phyloP scores from a whole-genome alignment of 257 asterid genomes.

The Solanum dulcamara region DNA sequence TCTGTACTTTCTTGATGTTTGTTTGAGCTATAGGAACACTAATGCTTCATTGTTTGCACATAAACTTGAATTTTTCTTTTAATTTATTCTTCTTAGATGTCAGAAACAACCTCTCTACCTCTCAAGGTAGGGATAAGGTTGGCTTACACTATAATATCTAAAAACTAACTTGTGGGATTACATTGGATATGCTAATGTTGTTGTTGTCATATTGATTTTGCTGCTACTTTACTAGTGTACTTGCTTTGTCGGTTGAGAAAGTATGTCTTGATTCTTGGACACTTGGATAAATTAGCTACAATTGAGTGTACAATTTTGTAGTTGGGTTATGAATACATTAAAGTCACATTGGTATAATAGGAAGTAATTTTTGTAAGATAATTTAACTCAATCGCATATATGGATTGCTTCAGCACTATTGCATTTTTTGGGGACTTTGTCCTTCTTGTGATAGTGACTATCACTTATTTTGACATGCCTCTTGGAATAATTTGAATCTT shows the following conservation, averaged over 20 bases:
- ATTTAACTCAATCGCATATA: not conserved
- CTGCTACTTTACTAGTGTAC: not conserved
- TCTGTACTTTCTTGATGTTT: not conserved
- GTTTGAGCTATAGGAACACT: not conserved
- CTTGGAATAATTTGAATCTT: not conserved
- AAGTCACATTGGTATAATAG: not conserved
- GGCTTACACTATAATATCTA: not conserved
- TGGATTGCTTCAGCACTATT: not conserved
- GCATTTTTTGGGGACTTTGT: not conserved
- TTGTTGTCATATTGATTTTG: not conserved
- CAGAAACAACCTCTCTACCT: not conserved
- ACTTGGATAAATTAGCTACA: not conserved
- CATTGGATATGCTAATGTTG: not conserved
- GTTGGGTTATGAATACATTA: not conserved
- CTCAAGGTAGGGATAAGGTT: not conserved
- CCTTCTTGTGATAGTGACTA: not conserved
- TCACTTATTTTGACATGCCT: not conserved
- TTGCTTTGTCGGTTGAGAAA: not conserved
- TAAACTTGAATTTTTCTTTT: not conserved
- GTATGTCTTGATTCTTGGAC: not conserved
- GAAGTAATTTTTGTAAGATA: not conserved
- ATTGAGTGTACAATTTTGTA: not conserved
- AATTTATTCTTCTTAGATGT: not conserved
- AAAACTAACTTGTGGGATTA: not conserved
- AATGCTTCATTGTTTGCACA: not conserved